Conservation (phyloP, 108 stramenopile species). For the Pseudonitzschia pungens region DNA sequence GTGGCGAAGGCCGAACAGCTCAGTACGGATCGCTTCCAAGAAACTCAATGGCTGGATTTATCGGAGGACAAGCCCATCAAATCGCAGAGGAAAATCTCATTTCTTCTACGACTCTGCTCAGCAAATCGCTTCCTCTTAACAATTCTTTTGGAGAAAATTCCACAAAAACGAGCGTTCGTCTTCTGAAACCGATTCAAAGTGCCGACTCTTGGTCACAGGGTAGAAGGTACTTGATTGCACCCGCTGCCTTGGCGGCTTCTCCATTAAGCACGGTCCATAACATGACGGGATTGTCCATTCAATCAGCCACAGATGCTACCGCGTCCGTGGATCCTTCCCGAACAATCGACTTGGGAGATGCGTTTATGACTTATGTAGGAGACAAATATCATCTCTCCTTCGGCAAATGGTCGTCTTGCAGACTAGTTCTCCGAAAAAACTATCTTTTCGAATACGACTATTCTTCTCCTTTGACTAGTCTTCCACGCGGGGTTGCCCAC, state of each 20-base stretch:
- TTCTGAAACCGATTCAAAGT: conserved; percentile 63
- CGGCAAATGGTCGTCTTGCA: conserved; percentile 57
- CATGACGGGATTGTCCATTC: conserved; percentile 43
- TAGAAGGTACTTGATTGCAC: conserved; percentile 71
- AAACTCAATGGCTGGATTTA: neutral
- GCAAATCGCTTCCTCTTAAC: neutral
- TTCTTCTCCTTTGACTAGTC: conserved; percentile 21
- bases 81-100: neutral
- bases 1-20: neutral
- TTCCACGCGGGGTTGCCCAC: conserved; percentile 73
- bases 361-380: conserved; percentile 55
- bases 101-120: neutral
- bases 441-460: conserved; percentile 72
- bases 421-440: conserved; percentile 70
- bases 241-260: conserved; percentile 67
- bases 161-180: conserved; percentile 17
- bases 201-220: conserved; percentile 65
- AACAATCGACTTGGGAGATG: conserved; percentile 62
- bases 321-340: conserved; percentile 28
- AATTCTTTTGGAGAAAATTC: neutral
- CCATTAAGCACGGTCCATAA: conserved; percentile 49
- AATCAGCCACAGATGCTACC: conserved; percentile 20
- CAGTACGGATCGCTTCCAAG: neutral
- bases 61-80: conserved; percentile 14
- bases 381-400: conserved; percentile 21